Evolutionary conservation across 371 early-diverging fungal species (phyloP), one percentile per base, ranked within the genome.

Genomic region (Zychaea mexicana): DNA sequence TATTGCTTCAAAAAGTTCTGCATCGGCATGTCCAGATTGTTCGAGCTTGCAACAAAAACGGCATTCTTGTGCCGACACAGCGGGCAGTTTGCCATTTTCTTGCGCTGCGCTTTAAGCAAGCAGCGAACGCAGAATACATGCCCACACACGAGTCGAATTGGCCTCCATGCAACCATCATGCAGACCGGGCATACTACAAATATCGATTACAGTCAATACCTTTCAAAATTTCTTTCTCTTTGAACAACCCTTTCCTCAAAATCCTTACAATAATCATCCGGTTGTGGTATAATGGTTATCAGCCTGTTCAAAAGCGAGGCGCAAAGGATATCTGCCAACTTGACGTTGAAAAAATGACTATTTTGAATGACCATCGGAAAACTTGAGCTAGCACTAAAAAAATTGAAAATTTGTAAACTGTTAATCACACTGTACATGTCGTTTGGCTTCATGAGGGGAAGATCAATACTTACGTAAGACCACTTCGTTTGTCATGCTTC

Each of bases 401-500:
- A 47, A 19, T 57, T 46, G 17, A 47, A 57, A 17, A 24, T 13
- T 28, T n/a, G n/a, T n/a, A n/a, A n/a, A n/a, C n/a, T n/a, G n/a
- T n/a, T n/a, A n/a, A n/a, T n/a, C n/a, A n/a, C n/a, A n/a, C n/a
- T n/a, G n/a, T n/a, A n/a, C n/a, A n/a, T n/a, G n/a, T n/a, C n/a
- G n/a, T n/a, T n/a, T n/a, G n/a, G n/a, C n/a, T n/a, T n/a, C n/a
- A n/a, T n/a, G n/a, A n/a, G n/a, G n/a, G n/a, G n/a, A n/a, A 56
- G 22, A 39, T 9, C 2, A 38, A 60, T n/a, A n/a, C 79, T 62
- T 75, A 83, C 84, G 65, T 75, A 30, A 92, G 59, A 5, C 88
- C 89, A 26, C 92, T 90, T 45, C 88, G 86, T 69, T 94, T 94
- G 72, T 94, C 94, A 55, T 92, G 92, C 67, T 93, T 93, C 73